Evolutionary conservation across 1,284 basidiomycete genomes (phyloP).

Genomic region (Trichosporon sp.): DNA sequence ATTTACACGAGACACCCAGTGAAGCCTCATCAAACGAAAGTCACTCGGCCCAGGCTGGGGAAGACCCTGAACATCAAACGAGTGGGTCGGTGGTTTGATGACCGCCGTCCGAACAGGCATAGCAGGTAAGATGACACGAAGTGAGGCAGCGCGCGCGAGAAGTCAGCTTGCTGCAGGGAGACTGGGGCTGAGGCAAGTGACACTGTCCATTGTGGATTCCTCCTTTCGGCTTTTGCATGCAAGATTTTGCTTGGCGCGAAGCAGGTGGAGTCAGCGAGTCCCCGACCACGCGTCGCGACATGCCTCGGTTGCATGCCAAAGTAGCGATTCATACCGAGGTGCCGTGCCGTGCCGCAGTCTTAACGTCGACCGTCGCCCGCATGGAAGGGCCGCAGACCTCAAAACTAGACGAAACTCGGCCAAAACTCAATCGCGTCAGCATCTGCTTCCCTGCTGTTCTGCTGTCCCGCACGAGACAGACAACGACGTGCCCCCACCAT

Average conservation of each 20-base stretch:
- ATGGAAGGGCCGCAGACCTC: neutral
- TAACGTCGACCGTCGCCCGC: too few relatives aligned
- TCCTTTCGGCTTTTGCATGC: neutral
- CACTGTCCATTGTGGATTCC: neutral
- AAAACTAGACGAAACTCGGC: neutral
- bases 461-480: neutral
- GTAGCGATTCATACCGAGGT: too few relatives aligned
- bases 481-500: neutral
- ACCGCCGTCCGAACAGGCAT: neutral
- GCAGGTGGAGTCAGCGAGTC: neutral
- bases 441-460: neutral
- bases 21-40: neutral
- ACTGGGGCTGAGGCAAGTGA: too few relatives aligned
- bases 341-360: too few relatives aligned
- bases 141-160: neutral
- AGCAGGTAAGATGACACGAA: neutral
- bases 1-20: neutral
- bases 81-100: neutral
- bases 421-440: neutral
- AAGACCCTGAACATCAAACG: neutral
- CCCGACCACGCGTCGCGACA: neutral
- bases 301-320: neutral
- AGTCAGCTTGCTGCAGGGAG: neutral
- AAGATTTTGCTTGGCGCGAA: neutral
- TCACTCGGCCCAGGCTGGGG: neutral